Base-by-base conservation (phyloP, 2,329 filamentous ascomycete species). In the Paecilomyces variotii region DNA sequence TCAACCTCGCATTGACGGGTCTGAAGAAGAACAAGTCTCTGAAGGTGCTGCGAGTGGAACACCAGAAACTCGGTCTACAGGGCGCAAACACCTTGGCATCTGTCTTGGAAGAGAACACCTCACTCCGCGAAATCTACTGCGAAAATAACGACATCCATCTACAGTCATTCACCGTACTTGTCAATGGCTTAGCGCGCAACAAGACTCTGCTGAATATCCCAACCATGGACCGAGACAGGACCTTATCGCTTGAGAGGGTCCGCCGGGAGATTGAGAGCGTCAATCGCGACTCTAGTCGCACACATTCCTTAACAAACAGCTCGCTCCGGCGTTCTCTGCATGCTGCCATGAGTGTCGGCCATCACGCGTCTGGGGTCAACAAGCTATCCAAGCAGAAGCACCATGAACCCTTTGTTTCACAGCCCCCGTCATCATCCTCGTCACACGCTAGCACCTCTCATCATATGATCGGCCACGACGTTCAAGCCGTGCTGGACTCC, bases 61-160 rank as follows among this genome's bases (percentile, higher is more conserved):
- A 87, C 68, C 87, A 90, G 72, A 86, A 84, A 62, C 79, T 90
- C 5, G 87, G 87, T 3, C 70, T 88, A 25, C 85, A 87, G 71
- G 87, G 87, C 32, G 87, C 87, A 3, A 88, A 83, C 66, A 87
- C 86, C 0, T 76, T 90, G 35, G 84, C 87, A 1, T 86, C 87
- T 19, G 86, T 90, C 14, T 74, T 90, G 35, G 84, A 87, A 65
- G 79, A 79, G 61, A 90, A 90, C 65, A 77, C 72, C 1, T 82
- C 81, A 1, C 74, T 90, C 4, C 79, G 81, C 27, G 84, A 89
- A 67, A 78, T 90, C 4, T 80, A 88, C 64, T 90, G 87, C 70
- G 86, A 87, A 61, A 85, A 87, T 69, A 90, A 90, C 66, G 84
- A 85, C 57, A 87, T 89, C 57, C 86, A 85, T 53, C 77, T 89